These are phyloP conservation scores for Thelonectria rubi DNA, from an alignment of 2,329 filamentous ascomycete species.

Conservation along the genomic window DNA sequence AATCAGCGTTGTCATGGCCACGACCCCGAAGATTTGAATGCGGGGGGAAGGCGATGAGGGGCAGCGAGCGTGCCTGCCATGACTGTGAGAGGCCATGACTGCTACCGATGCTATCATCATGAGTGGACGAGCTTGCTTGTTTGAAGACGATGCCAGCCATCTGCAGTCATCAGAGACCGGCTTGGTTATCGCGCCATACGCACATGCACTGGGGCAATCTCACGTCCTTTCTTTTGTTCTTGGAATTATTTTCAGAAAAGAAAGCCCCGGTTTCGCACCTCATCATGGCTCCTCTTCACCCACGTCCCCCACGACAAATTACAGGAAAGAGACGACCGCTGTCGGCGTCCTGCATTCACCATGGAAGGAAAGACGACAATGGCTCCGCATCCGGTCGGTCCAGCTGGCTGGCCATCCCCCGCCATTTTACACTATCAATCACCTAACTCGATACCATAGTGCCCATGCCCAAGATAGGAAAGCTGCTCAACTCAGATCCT, in stretches of 20 bases:
- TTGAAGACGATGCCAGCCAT: background rate
- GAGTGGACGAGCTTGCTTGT: too few relatives aligned
- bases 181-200: conserved; percentile 3
- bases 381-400: conserved; percentile 16
- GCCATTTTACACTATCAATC: conserved; percentile 38
- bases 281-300: conserved; percentile 6
- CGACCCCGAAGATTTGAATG: conserved; percentile 38
- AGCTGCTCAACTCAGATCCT: conserved; percentile 6
- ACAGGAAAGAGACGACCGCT: conserved; percentile 3
- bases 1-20: conserved; percentile 24
- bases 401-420: conserved; percentile 15
- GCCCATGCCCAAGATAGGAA: conserved; percentile 22
- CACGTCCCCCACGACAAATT: conserved; percentile 3
- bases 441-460: conserved; percentile 26
- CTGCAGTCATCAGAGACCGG: background rate
- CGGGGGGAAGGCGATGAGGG: conserved; percentile 37
- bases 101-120: background rate
- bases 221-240: background rate
- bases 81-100: conserved; percentile 23
- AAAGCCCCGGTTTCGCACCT: conserved; percentile 18
- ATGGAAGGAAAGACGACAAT: background rate
- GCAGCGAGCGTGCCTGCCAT: conserved; percentile 18
- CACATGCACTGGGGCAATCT: background rate
- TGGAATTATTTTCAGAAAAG: background rate
- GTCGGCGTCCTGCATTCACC: conserved; percentile 5